Conservation (phyloP, 2,329 filamentous ascomycete genomes). For the Sporothrix pseudoabietina region DNA sequence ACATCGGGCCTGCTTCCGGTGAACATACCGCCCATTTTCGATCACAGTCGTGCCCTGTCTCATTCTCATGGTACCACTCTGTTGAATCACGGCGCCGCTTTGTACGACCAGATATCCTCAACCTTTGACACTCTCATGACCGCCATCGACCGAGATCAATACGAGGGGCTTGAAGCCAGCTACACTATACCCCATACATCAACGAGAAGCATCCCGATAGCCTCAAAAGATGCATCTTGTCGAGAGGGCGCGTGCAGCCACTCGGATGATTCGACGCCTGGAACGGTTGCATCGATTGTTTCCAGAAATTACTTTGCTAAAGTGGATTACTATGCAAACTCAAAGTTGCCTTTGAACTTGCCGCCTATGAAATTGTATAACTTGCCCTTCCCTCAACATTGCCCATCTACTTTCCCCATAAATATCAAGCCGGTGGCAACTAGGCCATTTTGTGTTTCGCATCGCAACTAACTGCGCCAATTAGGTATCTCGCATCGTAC, state of each 20-base stretch:
- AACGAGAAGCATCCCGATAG: neutral
- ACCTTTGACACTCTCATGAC: constrained; percentile 71
- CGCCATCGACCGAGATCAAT: constrained; percentile 66
- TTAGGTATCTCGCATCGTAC: constrained; percentile 71
- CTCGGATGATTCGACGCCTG: constrained; percentile 44
- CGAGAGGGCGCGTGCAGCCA: neutral
- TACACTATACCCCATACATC: constrained; percentile 48
- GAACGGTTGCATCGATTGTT: constrained; percentile 42
- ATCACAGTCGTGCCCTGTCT: constrained; percentile 48
- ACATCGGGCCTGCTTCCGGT: constrained; percentile 47
- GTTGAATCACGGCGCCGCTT: constrained; percentile 49
- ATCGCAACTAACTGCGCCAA: neutral
- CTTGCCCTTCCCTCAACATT: constrained; percentile 21
- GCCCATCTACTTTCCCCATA: neutral
- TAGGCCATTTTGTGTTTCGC: neutral
- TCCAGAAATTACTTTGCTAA: constrained; percentile 70
- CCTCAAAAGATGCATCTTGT: neutral
- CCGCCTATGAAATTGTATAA: constrained; percentile 67
- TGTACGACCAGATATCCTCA: constrained; percentile 62
- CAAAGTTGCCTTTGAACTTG: constrained; percentile 68
- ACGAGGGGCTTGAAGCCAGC: constrained; percentile 56
- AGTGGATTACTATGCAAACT: constrained; percentile 77
- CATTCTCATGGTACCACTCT: constrained; percentile 49
- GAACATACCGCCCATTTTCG: constrained; percentile 45
- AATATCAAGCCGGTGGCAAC: neutral